Base-by-base conservation (phyloP, 2,329 filamentous ascomycete genomes). In the Fusarium anguioides region DNA sequence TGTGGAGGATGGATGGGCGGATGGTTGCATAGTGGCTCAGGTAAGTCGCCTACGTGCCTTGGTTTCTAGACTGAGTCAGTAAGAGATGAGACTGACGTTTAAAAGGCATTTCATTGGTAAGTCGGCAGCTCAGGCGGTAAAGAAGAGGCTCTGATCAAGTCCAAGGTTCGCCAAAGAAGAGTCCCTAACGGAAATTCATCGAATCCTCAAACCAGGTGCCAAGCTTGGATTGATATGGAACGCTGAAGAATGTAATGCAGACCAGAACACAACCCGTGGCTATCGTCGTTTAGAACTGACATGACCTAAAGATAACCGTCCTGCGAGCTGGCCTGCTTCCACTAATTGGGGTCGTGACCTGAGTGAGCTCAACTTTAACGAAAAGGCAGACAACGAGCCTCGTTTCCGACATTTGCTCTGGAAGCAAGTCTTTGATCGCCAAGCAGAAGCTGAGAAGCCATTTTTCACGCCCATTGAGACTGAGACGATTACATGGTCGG, bases 201-300 rank as follows among this genome's bases (percentile, higher is more conserved):
- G 90, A 44, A 84, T 91, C 0, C 77, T 93, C 45, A 85, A 84
- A 71, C 87, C 87, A 1, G 84, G 83, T 8, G 85, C 85, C 8
- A 81, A 82, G 26, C 80, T 93, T 26, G 90, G 87, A 15, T 76
- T 91, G 75, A 88, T 93, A 51, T 93, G 91, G 91, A 93, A 92
- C 70, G 81, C 89, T 60, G 90, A 92, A 75, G 88, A 91, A 66
- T 92, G 89, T 89, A 77, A 15, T 23, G 10, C 20, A 48, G 36
- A 29, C 27, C 10, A 37, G 21, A 31, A 36, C n/a, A 15, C 9
- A 11, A n/a, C 18, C 39, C 14, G 9, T 17, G 27, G 63, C 10
- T 24, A 4, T 17, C 4, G 6, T 24, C 15, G 17, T 8, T 11
- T 17, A 35, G 48, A 33, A 8, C 50, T 63, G 29, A 58, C 8